These are phyloP conservation scores for Paradendryphiella salina DNA, from an alignment of 2,329 filamentous ascomycete species.

Conservation along the genomic window DNA sequence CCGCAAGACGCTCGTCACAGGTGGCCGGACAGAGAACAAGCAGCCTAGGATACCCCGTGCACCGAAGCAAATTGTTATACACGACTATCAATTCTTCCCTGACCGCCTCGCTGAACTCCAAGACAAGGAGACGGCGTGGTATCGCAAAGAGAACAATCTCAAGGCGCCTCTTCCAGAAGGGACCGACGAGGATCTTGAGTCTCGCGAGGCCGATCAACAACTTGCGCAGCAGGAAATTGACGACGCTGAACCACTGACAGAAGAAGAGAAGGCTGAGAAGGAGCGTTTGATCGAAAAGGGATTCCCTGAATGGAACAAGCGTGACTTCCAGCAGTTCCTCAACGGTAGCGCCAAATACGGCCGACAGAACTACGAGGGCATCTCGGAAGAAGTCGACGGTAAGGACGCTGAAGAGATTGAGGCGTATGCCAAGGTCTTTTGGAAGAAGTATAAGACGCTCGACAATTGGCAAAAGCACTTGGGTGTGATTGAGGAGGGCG, in stretches of 20 bases:
- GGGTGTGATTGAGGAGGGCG: constrained; percentile 86
- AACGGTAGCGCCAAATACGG: constrained; percentile 94
- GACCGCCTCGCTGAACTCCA: constrained; percentile 81
- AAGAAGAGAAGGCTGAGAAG: constrained; percentile 88
- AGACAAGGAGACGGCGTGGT: constrained; percentile 93
- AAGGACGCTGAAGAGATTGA: constrained; percentile 85
- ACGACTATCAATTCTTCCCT: constrained; percentile 98
- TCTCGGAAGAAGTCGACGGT: constrained; percentile 87
- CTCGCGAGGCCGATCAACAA: constrained; percentile 84
- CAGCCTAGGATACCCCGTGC: constrained; percentile 96
- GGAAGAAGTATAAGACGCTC: constrained; percentile 92
- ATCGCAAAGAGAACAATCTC: constrained; percentile 94
- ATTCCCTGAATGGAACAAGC: constrained; percentile 92
- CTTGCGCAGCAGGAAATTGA: constrained; percentile 92
- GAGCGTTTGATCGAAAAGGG: constrained; percentile 78
- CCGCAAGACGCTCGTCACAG: constrained; percentile 82
- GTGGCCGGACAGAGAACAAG: constrained; percentile 75
- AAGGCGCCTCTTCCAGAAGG: constrained; percentile 90
- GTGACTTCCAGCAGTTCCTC: constrained; percentile 97
- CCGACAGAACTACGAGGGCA: constrained; percentile 79
- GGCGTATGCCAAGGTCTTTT: constrained; percentile 92
- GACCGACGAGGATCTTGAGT: constrained; percentile 80
- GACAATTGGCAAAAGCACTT: constrained; percentile 87
- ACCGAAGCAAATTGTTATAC: constrained; percentile 86
- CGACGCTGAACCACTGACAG: constrained; percentile 81